Evolutionary conservation across 2,329 filamentous ascomycete genomes (phyloP).

Genomic region (Trichoderma endophyticum): DNA sequence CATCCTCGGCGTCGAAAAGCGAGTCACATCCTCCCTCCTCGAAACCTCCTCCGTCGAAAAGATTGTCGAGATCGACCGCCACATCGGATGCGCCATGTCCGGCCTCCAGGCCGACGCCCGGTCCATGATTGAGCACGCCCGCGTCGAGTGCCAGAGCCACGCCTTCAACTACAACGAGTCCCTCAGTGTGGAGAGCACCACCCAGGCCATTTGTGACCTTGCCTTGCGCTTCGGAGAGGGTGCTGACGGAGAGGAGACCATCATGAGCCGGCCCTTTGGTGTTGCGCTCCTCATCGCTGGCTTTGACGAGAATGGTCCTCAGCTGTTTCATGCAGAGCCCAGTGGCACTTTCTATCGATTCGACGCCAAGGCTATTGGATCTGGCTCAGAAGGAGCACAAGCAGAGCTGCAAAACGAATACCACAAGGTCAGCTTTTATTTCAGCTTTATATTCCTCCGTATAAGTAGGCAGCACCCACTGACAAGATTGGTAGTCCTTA

Average conservation of each 20-base stretch:
- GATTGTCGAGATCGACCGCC: conserved; percentile 98
- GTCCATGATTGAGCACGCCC: conserved; percentile 97
- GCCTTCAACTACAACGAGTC: conserved; percentile 97
- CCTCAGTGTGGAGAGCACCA: conserved; percentile 93
- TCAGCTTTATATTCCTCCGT: background rate
- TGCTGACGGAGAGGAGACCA: conserved; percentile 95
- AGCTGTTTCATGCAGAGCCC: conserved; percentile 96
- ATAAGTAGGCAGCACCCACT: background rate
- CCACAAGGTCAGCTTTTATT: conserved; percentile 63
- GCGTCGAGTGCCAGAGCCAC: conserved; percentile 95
- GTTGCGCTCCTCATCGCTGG: conserved; percentile 95
- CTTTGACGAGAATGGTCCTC: conserved; percentile 94
- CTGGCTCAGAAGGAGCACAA: conserved; percentile 94
- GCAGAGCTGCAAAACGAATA: conserved; percentile 98
- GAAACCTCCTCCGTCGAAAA: conserved; percentile 98
- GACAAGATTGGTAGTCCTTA: conserved; percentile 58
- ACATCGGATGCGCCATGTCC: conserved; percentile 98
- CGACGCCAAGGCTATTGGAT: conserved; percentile 97
- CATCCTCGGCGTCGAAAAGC: conserved; percentile 97
- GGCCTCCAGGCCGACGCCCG: conserved; percentile 96
- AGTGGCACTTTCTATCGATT: conserved; percentile 99
- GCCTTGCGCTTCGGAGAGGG: conserved; percentile 95
- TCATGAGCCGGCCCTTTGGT: conserved; percentile 97
- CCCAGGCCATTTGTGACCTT: conserved; percentile 96
- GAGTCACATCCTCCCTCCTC: conserved; percentile 93